Percentiles rank a stretch among this genome's conserved stretches.
Evolutionary conservation across 2,329 filamentous ascomycete genomes (phyloP).

Genomic region (Westerdykella ornata): DNA sequence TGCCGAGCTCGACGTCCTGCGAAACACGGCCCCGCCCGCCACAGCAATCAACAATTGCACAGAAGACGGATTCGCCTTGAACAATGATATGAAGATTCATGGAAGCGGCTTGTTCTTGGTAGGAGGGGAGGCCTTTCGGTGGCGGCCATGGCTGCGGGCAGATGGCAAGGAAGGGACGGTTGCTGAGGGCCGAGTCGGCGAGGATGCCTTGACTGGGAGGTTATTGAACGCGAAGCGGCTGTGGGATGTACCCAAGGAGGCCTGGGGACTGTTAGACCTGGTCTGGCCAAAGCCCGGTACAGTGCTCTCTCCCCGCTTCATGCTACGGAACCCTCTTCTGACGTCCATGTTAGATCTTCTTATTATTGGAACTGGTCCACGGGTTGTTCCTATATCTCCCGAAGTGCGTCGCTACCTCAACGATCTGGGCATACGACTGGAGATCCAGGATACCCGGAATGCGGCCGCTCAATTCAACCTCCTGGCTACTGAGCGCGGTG

Average conservation of each 20-base stretch:
- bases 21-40: conserved; percentile 65
- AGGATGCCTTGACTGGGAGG: conserved; percentile 34
- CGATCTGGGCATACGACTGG: conserved; percentile 73
- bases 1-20: conserved; percentile 68
- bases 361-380: conserved; percentile 76
- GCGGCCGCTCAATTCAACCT: conserved; percentile 93
- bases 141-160: conserved; percentile 68
- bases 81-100: conserved; percentile 67
- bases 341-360: conserved; percentile 59
- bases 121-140: conserved; percentile 79
- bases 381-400: conserved; percentile 69
- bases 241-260: conserved; percentile 65
- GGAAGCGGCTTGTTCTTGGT: conserved; percentile 70
- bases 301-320: conserved; percentile 27
- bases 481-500: conserved; percentile 85
- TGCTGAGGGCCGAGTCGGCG: conserved; percentile 33
- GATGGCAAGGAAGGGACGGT: conserved; percentile 31
- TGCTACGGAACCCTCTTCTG: conserved; percentile 10
- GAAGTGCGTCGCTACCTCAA: conserved; percentile 66
- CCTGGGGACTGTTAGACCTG: conserved; percentile 68
- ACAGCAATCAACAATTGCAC: conserved; percentile 80
- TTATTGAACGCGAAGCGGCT: conserved; percentile 72
- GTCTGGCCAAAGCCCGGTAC: conserved; percentile 85
- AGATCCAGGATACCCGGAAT: conserved; percentile 87
- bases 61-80: conserved; percentile 75